Evolutionary conservation across 2,329 filamentous ascomycete genomes (phyloP), one percentile per base, ranked within the genome.

Genomic region (Pseudocercospora cruenta): DNA sequence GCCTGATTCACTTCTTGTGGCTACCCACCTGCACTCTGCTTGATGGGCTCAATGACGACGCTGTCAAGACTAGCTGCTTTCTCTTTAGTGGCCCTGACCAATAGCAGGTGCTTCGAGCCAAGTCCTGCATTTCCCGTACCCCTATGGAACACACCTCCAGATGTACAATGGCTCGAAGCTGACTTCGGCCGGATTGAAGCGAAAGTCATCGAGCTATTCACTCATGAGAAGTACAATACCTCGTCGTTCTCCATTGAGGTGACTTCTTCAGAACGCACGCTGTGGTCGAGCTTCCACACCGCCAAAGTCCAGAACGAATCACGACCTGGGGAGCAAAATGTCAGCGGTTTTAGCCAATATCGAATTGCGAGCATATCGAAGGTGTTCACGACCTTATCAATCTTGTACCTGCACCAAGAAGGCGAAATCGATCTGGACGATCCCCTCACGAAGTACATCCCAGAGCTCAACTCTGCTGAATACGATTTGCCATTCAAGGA

Each of bases 371-470:
- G 71, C 2, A 73, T 76, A 61, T 81, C 80, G 5, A 82, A 83
- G 62, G 73, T 87, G 2, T 73, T 86, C 62, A 82, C 85, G 1
- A 80, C 81, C 1, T 80, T 88, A 58, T 83, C 84, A 2, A 79
- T 82, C 2, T 72, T 88, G 12, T 82, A 87, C 61, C 84, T 84
- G 59, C 83, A 87, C 2, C 83, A 87, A 28, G 80, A 82, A 6
- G 85, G 84, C 0, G 76, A 82, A 0, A 69, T 88, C 0, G 74
- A 73, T 2, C 77, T 87, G 0, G 79, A 82, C 5, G 80, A 79
- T 4, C 81, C 86, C 33, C 68, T 87, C 0, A 77, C 78, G 0
- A 47, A 72, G 0, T 64, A 86, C 3, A 78, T 83, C 2, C 84
- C 85, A 0, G 83, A 84, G 31, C 78, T 88, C 0, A 73, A 74